Conservation (phyloP, 768 basidiomycete genomes). For the Suillus spraguei region DNA sequence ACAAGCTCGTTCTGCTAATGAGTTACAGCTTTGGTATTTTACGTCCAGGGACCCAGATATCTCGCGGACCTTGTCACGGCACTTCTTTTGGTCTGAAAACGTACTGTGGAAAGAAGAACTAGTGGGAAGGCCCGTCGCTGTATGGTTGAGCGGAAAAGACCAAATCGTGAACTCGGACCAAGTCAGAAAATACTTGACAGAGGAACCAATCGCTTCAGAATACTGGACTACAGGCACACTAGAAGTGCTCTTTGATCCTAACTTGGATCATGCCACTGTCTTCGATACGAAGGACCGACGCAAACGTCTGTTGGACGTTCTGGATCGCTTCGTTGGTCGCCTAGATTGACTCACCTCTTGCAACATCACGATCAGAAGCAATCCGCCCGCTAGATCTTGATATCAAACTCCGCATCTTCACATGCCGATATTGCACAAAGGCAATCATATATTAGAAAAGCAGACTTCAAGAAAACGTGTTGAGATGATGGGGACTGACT, state of each 20-base stretch:
- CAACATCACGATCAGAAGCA: slow-evolving; percentile 1
- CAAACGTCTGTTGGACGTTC: slow-evolving; percentile 31
- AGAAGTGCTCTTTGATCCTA: slow-evolving; percentile 42
- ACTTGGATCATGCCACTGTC: slow-evolving; percentile 45
- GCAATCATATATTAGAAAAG: not conserved
- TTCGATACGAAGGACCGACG: slow-evolving; percentile 35
- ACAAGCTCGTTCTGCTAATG: slow-evolving; percentile 48
- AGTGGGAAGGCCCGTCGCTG: slow-evolving; percentile 28
- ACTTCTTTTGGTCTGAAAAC: slow-evolving; percentile 70
- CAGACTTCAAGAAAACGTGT: not conserved
- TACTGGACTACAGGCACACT: slow-evolving; percentile 34
- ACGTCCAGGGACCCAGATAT: slow-evolving; percentile 65
- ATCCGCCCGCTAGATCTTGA: not conserved
- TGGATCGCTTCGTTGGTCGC: slow-evolving; percentile 32
- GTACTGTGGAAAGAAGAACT: slow-evolving; percentile 64
- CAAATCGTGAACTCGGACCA: slow-evolving; percentile 44
- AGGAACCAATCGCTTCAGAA: slow-evolving; percentile 19
- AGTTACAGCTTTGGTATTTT: slow-evolving; percentile 74
- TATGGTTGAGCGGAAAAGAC: slow-evolving; percentile 42
- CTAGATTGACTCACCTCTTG: slow-evolving; percentile 8
- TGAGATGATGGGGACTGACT: slow-evolving; percentile 4
- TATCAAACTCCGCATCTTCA: slow-evolving; percentile 5
- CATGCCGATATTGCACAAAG: not conserved
- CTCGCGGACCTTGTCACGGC: slow-evolving; percentile 55
- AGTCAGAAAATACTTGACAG: slow-evolving; percentile 44